phyloP scores from a whole-genome alignment of 352 stramenopile species.

The Phytopythium oedochilum region DNA sequence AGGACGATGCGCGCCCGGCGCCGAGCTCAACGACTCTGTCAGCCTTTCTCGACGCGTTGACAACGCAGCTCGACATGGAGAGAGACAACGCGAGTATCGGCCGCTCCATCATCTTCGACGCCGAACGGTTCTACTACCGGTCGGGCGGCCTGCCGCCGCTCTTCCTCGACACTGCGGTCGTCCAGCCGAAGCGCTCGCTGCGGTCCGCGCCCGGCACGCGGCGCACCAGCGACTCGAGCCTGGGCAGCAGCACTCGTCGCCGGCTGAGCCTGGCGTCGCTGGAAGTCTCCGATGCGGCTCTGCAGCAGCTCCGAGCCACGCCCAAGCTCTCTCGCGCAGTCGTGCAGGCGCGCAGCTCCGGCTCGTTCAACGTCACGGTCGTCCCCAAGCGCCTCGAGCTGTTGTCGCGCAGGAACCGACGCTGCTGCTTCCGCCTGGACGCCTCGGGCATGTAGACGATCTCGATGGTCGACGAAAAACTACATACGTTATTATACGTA shows the following conservation, averaged over 20 bases:
- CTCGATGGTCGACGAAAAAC: too few relatives aligned
- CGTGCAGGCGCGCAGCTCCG: background rate
- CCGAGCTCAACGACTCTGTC: constrained; percentile 32
- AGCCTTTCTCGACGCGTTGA: constrained; percentile 24
- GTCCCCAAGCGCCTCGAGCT: constrained; percentile 1
- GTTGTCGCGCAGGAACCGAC: background rate
- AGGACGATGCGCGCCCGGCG: constrained; percentile 9
- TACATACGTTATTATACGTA: too few relatives aligned
- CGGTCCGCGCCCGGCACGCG: background rate
- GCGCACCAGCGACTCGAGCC: background rate
- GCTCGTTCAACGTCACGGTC: background rate
- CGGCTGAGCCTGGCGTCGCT: background rate
- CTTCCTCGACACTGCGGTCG: background rate
- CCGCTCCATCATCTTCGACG: constrained; percentile 38
- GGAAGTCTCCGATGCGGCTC: background rate
- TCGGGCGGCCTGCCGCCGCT: constrained; percentile 9
- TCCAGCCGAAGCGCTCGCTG: background rate
- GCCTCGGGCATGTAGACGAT: too few relatives aligned
- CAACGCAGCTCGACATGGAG: constrained; percentile 25
- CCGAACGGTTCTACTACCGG: constrained; percentile 23
- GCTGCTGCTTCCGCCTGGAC: background rate
- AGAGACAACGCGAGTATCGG: constrained; percentile 29
- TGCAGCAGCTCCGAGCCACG: background rate
- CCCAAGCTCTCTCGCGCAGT: background rate
- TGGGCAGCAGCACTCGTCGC: background rate